Conservation (phyloP, 352 stramenopile genomes). For the Pythium folliculosum region DNA sequence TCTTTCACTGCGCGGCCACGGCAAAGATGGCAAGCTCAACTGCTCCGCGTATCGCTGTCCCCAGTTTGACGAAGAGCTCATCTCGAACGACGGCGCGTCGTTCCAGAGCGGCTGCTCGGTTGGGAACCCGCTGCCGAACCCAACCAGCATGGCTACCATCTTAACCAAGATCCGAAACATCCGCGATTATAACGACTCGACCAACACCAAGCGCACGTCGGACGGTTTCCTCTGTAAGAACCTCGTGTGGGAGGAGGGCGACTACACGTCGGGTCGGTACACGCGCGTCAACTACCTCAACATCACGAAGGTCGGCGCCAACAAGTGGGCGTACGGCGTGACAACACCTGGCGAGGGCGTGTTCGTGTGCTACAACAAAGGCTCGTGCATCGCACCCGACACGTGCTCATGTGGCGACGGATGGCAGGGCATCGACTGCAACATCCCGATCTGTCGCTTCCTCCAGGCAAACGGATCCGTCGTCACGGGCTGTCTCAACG, state of each 20-base stretch:
- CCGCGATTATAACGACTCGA: constrained; percentile 49
- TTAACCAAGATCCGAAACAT: constrained; percentile 52
- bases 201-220: constrained; percentile 63
- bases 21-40: constrained; percentile 38
- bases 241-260: constrained; percentile 90
- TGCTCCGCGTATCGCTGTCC: constrained; percentile 76
- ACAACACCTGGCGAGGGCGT: constrained; percentile 88
- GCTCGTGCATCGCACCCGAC: constrained; percentile 91
- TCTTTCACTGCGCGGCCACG: constrained; percentile 60
- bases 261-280: constrained; percentile 84
- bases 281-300: constrained; percentile 93
- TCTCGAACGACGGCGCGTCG: constrained; percentile 90
- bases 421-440: constrained; percentile 94
- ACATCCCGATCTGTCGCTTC: constrained; percentile 91
- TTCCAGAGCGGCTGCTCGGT: constrained; percentile 94
- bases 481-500: constrained; percentile 87
- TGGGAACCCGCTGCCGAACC: constrained; percentile 62
- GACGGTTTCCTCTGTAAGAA: constrained; percentile 86
- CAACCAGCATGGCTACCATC: constrained; percentile 35
- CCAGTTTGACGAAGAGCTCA: constrained; percentile 85
- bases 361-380: constrained; percentile 94
- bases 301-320: constrained; percentile 77
- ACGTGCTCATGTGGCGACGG: constrained; percentile 92
- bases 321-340: constrained; percentile 67
- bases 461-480: constrained; percentile 62